Percentiles rank a stretch among this genome's conserved stretches.
These are phyloP conservation scores for Byssothecium circinans DNA, from an alignment of 2,329 filamentous ascomycete genomes.

Conservation along the genomic window DNA sequence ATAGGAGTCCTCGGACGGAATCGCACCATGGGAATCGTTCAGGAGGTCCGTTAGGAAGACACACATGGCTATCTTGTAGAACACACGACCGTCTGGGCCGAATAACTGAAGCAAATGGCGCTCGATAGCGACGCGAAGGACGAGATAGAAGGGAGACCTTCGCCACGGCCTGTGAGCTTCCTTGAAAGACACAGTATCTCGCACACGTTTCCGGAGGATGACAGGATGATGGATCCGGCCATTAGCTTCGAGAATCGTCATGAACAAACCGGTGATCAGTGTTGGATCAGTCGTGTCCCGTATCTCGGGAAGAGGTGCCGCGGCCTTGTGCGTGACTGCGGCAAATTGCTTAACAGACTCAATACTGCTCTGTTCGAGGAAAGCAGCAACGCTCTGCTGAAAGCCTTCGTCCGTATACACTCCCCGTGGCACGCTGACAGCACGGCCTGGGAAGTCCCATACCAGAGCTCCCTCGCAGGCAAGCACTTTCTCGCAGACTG, in stretches of 20 bases:
- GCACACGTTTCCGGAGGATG: constrained; percentile 58
- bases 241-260: constrained; percentile 60
- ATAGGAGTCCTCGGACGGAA: constrained; percentile 42
- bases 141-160: constrained; percentile 63
- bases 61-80: constrained; percentile 63
- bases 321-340: constrained; percentile 57
- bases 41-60: constrained; percentile 53
- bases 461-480: constrained; percentile 54
- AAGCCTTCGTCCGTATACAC: constrained; percentile 50
- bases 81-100: constrained; percentile 49
- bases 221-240: constrained; percentile 47
- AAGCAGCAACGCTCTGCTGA: constrained; percentile 51
- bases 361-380: constrained; percentile 59
- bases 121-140: constrained; percentile 61
- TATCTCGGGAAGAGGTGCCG: constrained; percentile 52
- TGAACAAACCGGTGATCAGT: constrained; percentile 62
- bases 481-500: constrained; percentile 56
- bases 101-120: constrained; percentile 52
- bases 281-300: constrained; percentile 62
- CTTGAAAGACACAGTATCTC: constrained; percentile 62
- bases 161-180: constrained; percentile 61
- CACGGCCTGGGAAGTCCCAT: constrained; percentile 63
- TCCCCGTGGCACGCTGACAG: constrained; percentile 50
- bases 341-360: constrained; percentile 59
- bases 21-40: constrained; percentile 35